Evolutionary conservation across 768 basidiomycete species (phyloP).

Genomic region (Phanerodontia chrysosporium): DNA sequence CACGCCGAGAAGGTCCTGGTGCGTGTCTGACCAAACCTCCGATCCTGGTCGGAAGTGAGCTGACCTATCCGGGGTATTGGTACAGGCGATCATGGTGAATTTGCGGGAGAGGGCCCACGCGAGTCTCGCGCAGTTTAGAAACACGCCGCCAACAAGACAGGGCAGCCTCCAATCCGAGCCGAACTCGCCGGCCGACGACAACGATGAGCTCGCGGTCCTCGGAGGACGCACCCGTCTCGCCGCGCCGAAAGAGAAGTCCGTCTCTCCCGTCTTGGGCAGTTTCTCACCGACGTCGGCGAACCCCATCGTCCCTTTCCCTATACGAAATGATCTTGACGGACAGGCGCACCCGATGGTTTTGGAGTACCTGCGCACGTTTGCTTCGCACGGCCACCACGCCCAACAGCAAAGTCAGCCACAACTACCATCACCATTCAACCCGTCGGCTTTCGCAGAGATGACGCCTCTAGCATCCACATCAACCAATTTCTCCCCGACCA

Average conservation of each 20-base stretch:
- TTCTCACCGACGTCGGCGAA: constrained; percentile 69
- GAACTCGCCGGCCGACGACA: constrained; percentile 51
- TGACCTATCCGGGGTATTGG: background rate
- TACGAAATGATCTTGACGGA: constrained; percentile 42
- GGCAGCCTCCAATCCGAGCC: constrained; percentile 32
- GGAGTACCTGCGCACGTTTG: constrained; percentile 67
- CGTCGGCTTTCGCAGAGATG: constrained; percentile 6
- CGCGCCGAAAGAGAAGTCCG: constrained; percentile 37
- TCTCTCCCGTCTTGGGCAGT: constrained; percentile 36
- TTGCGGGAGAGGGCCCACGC: constrained; percentile 47
- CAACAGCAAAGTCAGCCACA: constrained; percentile 1
- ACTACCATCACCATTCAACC: constrained; percentile 9
- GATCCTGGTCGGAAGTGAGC: constrained; percentile 11
- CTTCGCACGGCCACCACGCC: constrained; percentile 12
- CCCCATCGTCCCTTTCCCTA: constrained; percentile 67
- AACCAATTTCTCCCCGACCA: background rate
- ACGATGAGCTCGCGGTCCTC: constrained; percentile 54
- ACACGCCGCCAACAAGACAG: constrained; percentile 28
- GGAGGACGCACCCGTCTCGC: constrained; percentile 64
- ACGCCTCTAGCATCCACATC: constrained; percentile 4
- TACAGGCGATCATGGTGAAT: constrained; percentile 54
- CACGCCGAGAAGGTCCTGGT: constrained; percentile 61
- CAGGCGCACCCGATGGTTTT: constrained; percentile 59
- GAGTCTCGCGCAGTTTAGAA: constrained; percentile 33
- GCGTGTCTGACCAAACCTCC: constrained; percentile 23